Percentiles rank a stretch among this genome's conserved stretches.
Conservation (phyloP, 768 basidiomycete genomes). For the Chiua virens region DNA sequence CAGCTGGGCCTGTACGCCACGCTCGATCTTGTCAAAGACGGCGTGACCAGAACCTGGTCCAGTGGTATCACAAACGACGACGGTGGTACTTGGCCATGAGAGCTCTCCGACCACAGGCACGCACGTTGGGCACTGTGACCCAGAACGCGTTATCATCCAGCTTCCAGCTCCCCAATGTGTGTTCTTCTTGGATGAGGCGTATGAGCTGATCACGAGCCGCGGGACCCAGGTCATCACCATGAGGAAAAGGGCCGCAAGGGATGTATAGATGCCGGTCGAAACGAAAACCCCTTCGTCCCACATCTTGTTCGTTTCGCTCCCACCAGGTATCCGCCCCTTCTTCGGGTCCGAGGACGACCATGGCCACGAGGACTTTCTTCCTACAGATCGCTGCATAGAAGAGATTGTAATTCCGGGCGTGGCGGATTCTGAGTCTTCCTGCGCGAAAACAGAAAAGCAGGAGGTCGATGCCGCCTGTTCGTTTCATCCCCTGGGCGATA, state of each 20-base stretch:
- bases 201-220: background rate
- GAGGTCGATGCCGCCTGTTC: slow-evolving; percentile 18
- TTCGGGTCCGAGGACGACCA: slow-evolving; percentile 33
- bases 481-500: slow-evolving; percentile 14
- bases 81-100: slow-evolving; percentile 20
- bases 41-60: too few species aligned
- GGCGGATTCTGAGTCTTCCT: slow-evolving; percentile 17
- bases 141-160: slow-evolving; percentile 7
- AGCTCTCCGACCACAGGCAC: slow-evolving; percentile 16
- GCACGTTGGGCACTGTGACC: slow-evolving; percentile 16
- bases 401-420: slow-evolving; percentile 28
- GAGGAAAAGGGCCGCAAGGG: slow-evolving; percentile 5
- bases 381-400: slow-evolving; percentile 32
- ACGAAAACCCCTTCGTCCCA: slow-evolving; percentile 16
- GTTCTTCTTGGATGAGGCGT: slow-evolving; percentile 11
- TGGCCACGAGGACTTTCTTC: slow-evolving; percentile 29
- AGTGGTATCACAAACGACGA: slow-evolving; percentile 19
- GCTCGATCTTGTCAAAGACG: slow-evolving; percentile 7
- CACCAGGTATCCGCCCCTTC: slow-evolving; percentile 27
- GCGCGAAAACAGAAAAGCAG: slow-evolving; percentile 31
- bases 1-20: slow-evolving; percentile 8
- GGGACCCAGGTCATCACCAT: background rate
- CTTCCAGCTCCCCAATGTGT: slow-evolving; percentile 13
- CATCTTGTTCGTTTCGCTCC: slow-evolving; percentile 24
- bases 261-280: slow-evolving; percentile 30